Percentiles rank a stretch among this genome's conserved stretches.
Conservation (phyloP, 371 early-diverging fungal genomes). For the Mucor plumbeus region DNA sequence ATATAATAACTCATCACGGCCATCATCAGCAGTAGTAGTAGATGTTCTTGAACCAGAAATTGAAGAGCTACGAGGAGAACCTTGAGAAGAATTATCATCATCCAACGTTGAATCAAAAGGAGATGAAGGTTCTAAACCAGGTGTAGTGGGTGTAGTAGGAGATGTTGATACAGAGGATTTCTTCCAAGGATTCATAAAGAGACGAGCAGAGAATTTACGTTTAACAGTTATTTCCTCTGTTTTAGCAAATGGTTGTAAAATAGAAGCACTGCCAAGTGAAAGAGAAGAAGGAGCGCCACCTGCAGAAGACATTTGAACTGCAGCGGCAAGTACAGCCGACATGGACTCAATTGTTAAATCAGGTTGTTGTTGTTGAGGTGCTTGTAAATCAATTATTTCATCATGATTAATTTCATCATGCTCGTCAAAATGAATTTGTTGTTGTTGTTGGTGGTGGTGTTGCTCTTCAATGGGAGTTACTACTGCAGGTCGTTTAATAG, state of each 20-base stretch:
- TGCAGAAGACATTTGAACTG: slow-evolving; percentile 46
- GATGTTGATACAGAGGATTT: not conserved
- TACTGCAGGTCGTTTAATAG: slow-evolving; percentile 26
- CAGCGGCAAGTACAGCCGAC: slow-evolving; percentile 55
- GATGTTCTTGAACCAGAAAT: not conserved
- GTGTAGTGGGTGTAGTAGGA: slow-evolving; percentile 9
- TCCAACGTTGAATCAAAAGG: not conserved
- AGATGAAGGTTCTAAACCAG: slow-evolving; percentile 12
- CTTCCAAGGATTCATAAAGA: slow-evolving; percentile 20
- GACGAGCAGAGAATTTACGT: slow-evolving; percentile 23
- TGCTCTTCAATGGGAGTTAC: slow-evolving; percentile 1
- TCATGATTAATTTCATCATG: slow-evolving; percentile 11
- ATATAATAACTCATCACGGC: slow-evolving; percentile 46
- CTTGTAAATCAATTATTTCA: slow-evolving; percentile 26
- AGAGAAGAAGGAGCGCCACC: slow-evolving; percentile 41
- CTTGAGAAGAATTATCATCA: slow-evolving; percentile 22
- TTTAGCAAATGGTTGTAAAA: slow-evolving; percentile 29
- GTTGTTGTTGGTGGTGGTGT: not conserved
- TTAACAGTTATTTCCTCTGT: slow-evolving; percentile 2
- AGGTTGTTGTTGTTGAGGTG: slow-evolving; percentile 3
- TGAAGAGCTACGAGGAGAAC: slow-evolving; percentile 19
- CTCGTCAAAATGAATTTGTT: not conserved
- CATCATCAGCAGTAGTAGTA: slow-evolving; percentile 34
- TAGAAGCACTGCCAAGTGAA: slow-evolving; percentile 50
- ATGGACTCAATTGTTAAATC: slow-evolving; percentile 48